Evolutionary conservation across 2,329 filamentous ascomycete genomes (phyloP), one percentile per base, ranked within the genome.

Genomic region (Epichloe coenophiala): DNA sequence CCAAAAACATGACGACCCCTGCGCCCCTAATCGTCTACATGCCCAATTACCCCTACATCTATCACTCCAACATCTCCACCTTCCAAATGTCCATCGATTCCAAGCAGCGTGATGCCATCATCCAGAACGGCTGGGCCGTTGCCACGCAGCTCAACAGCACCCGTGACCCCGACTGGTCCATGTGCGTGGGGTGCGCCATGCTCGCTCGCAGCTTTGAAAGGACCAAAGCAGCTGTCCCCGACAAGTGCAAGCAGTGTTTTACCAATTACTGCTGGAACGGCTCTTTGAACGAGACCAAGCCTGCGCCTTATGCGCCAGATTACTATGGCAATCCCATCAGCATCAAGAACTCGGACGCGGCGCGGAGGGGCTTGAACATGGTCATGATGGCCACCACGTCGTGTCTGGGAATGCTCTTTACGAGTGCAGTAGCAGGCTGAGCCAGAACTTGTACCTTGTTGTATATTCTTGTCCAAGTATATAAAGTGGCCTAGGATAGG

Each of bases 211-310:
- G 83, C 57, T 78, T 93, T 56, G 73, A 80, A 54, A 77, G 88
- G 47, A 91, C 87, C 0, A 73, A 75, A 17, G 84, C 84, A 0
- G 55, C 69, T 0, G 74, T 90, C 1, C 91, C 91, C 0, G 72
- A 76, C 0, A 80, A 78, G 9, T 98, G 93, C 70, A 72, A 69
- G 42, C 61, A 74, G 47, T 98, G 93, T 70, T 97, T 96, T 66
- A 57, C 72, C 12, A 67, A 72, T 19, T 96, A 96, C 71, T 98
- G 93, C 76, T 98, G 93, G 93, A 79, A 96, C 64, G 93, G 93
- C n/a, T 86, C 78, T 15, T 51, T 68, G 37, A 62, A 65, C 31
- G 63, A 64, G 47, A 51, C 55, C 11, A 57, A 59, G 1, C 61
- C 65, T 1, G 75, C 56, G 53, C 58, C 53, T 7, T 68, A 68